A percentile compares a stretch with the other conserved stretches of the same genome.
These are phyloP conservation scores for Tuber indicum DNA, from an alignment of 495 filamentous ascomycete species.

Conservation along the genomic window DNA sequence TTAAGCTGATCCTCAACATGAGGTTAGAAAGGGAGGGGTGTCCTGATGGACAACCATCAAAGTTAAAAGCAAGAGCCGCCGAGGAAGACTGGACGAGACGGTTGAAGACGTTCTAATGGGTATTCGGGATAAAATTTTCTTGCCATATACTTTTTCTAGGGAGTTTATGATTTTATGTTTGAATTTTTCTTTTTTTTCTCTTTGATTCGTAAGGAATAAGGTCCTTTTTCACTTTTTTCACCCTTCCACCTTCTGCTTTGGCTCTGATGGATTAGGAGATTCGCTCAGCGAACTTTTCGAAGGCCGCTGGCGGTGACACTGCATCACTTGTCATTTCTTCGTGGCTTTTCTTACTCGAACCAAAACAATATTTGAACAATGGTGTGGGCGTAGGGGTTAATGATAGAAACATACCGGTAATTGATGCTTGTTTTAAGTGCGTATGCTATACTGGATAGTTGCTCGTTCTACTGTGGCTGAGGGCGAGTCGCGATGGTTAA, in stretches of 20 bases:
- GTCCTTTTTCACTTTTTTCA: not conserved
- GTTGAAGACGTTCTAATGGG: not conserved
- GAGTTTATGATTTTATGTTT: not conserved
- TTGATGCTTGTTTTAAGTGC: not conserved
- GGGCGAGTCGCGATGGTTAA: not conserved
- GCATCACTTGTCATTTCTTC: not conserved
- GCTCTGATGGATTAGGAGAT: not conserved
- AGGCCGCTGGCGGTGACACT: not conserved
- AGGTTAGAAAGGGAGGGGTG: slow-evolving; percentile 49
- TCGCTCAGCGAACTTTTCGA: not conserved
- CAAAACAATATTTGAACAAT: not conserved
- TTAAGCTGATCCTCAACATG: slow-evolving; percentile 52
- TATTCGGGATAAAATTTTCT: not conserved
- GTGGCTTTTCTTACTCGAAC: not conserved
- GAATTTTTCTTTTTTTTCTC: not conserved
- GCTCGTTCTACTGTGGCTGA: not conserved
- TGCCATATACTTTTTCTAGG: slow-evolving; percentile 1
- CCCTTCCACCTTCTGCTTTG: not conserved
- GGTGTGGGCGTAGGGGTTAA: not conserved
- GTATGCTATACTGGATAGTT: not conserved
- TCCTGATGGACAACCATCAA: slow-evolving; percentile 17
- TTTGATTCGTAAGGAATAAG: not conserved
- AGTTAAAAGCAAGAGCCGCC: not conserved
- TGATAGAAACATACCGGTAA: not conserved
- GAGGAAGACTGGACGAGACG: not conserved